These are phyloP conservation scores for Cryptococcus sp. DNA, from an alignment of 1,284 basidiomycete genomes.

Conservation along the genomic window DNA sequence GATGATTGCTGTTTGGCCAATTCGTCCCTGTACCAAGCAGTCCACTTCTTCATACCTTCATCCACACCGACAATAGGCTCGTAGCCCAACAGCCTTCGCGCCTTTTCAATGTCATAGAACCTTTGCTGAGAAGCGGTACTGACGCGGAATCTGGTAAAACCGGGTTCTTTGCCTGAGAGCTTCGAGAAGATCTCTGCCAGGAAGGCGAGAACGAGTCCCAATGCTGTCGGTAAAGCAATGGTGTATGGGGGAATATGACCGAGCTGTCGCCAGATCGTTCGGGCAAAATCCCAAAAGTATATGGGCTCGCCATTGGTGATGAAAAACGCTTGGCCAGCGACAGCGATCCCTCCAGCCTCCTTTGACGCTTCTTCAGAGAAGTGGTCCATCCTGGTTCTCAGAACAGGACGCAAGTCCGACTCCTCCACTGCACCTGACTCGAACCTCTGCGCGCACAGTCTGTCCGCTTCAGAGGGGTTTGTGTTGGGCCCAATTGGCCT, in stretches of 20 bases:
- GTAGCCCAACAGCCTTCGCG: constrained; percentile 86
- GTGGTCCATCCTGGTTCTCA: constrained; percentile 62
- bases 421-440: constrained; percentile 50
- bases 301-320: constrained; percentile 97
- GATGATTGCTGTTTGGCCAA: constrained; percentile 32
- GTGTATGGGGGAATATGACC: constrained; percentile 62
- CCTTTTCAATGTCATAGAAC: constrained; percentile 96
- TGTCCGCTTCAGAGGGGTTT: constrained; percentile 59
- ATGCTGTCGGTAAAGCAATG: constrained; percentile 63
- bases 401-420: constrained; percentile 59
- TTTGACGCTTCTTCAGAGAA: constrained; percentile 54
- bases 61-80: constrained; percentile 86
- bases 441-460: constrained; percentile 61
- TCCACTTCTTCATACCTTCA: constrained; percentile 73
- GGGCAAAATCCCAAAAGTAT: constrained; percentile 94
- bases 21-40: constrained; percentile 46
- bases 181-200: constrained; percentile 74
- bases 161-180: constrained; percentile 76
- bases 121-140: constrained; percentile 66
- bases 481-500: constrained; percentile 78
- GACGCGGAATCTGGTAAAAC: constrained; percentile 86
- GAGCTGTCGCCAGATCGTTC: constrained; percentile 79
- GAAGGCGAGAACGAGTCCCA: constrained; percentile 71
- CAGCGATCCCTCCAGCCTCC: constrained; percentile 61
- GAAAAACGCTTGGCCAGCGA: constrained; percentile 94